Base-by-base conservation (phyloP, 1,284 basidiomycete genomes). In the Sporisorium graminicola region DNA sequence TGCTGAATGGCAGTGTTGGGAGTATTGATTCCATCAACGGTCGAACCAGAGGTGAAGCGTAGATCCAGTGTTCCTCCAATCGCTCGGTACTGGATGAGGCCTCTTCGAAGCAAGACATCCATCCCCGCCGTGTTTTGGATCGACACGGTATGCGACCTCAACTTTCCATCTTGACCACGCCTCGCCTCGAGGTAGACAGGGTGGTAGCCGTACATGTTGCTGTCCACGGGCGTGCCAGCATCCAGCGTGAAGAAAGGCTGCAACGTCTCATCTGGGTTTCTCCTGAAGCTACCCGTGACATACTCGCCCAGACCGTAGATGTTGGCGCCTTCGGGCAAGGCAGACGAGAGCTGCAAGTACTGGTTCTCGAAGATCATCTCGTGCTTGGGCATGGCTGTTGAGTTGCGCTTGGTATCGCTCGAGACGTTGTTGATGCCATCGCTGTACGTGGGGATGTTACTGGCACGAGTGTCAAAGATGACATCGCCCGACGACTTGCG, bases 231-330 rank as follows among this genome's bases (percentile, higher is more conserved):
- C 31, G 69, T 64, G 40, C 75, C 71, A 22, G 63, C 86, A 81
- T 92, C 91, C 60, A 91, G 89, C 31, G 89, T 90, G 90, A 91
- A 92, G 29, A 92, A 78, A 1, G 91, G 91, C 33, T 90, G 88
- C 2, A 92, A 87, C 0, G 90, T 91, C 2, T 90, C 90, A 27
- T 88, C 84, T 1, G 87, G 87, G 73, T 91, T 88, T 14, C 92
- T 87, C 37, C 92, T 86, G 83, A 91, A 91, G 29, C 70, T 65
- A 77, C 89, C 89, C 1, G 91, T 88, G 29, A 92, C 88, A 22
- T 90, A 89, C 82, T 94, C 92, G 4, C 92, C 92, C 9, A 94
- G 86, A 0, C 93, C 93, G 74, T 93, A 93, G 49, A 94, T 88
- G 77, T 93, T 92, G 22, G 92, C 88, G 42, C 89, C 86, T 20